Evolutionary conservation across 1,284 basidiomycete genomes (phyloP), one percentile per base, ranked within the genome.

Genomic region (Sporisorium graminicola): DNA sequence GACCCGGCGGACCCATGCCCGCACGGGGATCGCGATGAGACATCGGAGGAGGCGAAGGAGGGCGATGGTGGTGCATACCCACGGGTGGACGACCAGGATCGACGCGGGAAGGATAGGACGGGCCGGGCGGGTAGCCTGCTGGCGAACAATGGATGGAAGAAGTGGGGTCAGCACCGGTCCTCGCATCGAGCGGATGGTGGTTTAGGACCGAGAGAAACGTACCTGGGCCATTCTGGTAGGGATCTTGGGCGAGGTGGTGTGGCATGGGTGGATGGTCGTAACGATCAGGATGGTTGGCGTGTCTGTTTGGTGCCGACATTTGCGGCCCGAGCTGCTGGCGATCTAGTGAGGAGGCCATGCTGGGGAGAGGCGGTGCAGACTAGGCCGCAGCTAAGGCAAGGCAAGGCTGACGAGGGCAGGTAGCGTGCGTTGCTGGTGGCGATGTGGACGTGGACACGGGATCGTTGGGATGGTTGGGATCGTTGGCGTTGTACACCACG

Each of bases 261-360:
- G 69, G 62, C 69, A 72, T 66, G 56, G 70, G 60, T n/a, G 74
- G 69, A 62, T 70, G 70, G 20, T 77, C 74, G 64, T 77, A 77
- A 12, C 70, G 52, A 31, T 77, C 74, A 5, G 69, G 62, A 47
- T 77, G 70, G 44, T 71, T 68, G 44, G 47, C 44, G 35, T 66
- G 68, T 27, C 70, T 61, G 59, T 77, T 77, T 27, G 66, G 57
- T 20, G 58, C 70, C 0, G 70, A 56, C 57, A 77, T 57, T 57
- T 73, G 69, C 2, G 63, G 66, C 22, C 49, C 59, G 35, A 74
- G 65, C 57, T 76, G 74, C 65, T 76, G 74, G 42, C 73, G 66
- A 52, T 76, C 74, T 20, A 77, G 62, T 24, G 74, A 77, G 6
- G 74, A 77, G 6, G 70, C 70, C 74, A 77, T 77, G 47, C 10